Evolutionary conservation across 2,329 filamentous ascomycete species (phyloP).

Genomic region (Emericellopsis atlantica): DNA sequence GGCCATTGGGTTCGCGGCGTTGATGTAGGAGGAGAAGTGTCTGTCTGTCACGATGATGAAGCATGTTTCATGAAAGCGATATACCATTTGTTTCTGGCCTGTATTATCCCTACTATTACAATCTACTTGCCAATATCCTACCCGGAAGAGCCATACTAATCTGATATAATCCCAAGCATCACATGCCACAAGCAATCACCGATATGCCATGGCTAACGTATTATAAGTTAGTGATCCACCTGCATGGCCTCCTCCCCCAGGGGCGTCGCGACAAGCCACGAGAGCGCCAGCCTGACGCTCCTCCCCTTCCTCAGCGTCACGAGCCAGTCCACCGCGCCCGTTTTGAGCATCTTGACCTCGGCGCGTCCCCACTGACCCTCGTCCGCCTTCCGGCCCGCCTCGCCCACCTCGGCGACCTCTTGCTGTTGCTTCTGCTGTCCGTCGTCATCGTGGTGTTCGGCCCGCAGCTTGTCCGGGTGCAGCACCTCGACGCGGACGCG

Average conservation of each 20-base stretch:
- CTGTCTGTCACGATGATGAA: too few relatives aligned
- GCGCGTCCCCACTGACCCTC: conserved; percentile 39
- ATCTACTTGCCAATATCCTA: too few relatives aligned
- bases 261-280: conserved; percentile 49
- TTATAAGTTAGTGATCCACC: background rate
- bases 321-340: conserved; percentile 46
- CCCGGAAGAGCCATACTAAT: too few relatives aligned
- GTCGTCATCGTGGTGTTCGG: conserved; percentile 11
- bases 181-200: too few relatives aligned
- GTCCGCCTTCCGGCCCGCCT: conserved; percentile 14
- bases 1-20: too few relatives aligned
- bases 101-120: too few relatives aligned
- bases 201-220: too few relatives aligned
- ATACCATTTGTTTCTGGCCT: too few relatives aligned
- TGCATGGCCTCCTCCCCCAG: conserved; percentile 18
- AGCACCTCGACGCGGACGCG: conserved; percentile 36
- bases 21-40: too few relatives aligned
- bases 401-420: conserved; percentile 21
- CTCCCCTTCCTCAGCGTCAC: conserved; percentile 44
- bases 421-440: conserved; percentile 13
- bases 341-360: conserved; percentile 37
- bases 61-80: too few relatives aligned
- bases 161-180: too few relatives aligned
- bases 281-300: conserved; percentile 41
- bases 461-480: conserved; percentile 17